Base-by-base conservation (phyloP, 176 grass and related monocot genomes). In the Paspalum vaginatum region DNA sequence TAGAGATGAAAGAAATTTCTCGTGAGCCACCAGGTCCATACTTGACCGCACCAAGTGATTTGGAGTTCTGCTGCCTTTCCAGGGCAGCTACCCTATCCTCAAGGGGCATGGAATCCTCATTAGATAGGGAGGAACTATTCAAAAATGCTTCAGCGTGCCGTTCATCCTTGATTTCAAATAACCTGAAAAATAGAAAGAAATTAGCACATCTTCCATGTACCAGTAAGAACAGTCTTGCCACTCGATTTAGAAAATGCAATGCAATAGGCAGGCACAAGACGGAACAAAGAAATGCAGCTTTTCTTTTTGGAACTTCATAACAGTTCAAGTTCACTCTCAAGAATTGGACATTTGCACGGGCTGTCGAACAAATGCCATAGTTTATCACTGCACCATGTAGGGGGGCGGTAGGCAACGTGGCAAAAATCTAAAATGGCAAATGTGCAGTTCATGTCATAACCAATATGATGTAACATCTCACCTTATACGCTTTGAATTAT, bases 91-190 rank as follows among this genome's bases (percentile, higher is more conserved):
- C 68, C 76, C 95, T 89, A 70, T 93, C 92, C 68, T 73, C 88
- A 22, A 95, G 79, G 20, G 88, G 84, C 40, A 89, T 75, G 51
- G 78, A 65, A 25, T 98, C 95, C 84, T 93, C 86, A 4, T 84
- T 81, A 44, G 84, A 88, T 56, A 98, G 90, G 51, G 92, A 98
- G 21, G 41, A 65, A 7, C 80, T 88, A 18, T 82, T 87, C 81
- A 86, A 76, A 76, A 95, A 98, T 54, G 96, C 96, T 65, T 98
- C 96, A 0, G 96, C 92, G 32, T 93, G 92, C 11, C 88, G 88
- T 38, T 91, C 92, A 78, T 95, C 96, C 79, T 95, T 95, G 46
- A 98, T 76, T 87, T 98, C 95, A 21, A 93, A 98, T 44, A 98
- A 84, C 86, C 95, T 94, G 85, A 70, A 83, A 89, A 7, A 62